phyloP scores from a whole-genome alignment of 2,329 filamentous ascomycete genomes.

The Fusarium coffeatum region DNA sequence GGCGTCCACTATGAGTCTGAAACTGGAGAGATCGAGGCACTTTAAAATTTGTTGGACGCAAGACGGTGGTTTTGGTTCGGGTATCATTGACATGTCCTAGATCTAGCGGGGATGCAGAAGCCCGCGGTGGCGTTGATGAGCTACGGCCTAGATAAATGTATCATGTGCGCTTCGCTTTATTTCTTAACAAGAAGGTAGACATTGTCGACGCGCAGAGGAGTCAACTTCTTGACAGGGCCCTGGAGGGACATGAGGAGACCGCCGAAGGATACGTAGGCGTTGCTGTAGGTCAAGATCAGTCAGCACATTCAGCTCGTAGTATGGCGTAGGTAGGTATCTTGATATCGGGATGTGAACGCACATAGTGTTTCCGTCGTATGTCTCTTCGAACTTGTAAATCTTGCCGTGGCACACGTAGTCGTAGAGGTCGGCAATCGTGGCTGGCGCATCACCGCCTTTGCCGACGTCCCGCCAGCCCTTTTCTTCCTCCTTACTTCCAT shows the following conservation, averaged over 20 bases:
- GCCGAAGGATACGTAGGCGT: conserved; percentile 94
- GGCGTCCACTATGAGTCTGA: conserved; percentile 37
- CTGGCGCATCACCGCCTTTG: conserved; percentile 64
- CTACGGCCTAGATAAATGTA: conserved; percentile 29
- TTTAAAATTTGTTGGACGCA: conserved; percentile 18
- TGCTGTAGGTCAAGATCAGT: conserved; percentile 64
- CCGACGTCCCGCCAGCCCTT: conserved; percentile 84
- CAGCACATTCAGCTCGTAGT: conserved; percentile 9
- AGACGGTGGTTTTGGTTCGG: conserved; percentile 35
- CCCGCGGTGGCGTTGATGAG: conserved; percentile 10
- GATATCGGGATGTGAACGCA: conserved; percentile 51
- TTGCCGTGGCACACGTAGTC: conserved; percentile 92
- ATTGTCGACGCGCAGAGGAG: conserved; percentile 89
- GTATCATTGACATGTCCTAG: conserved; percentile 44
- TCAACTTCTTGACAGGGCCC: conserved; percentile 95
- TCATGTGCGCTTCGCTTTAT: conserved; percentile 55
- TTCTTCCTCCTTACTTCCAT: conserved; percentile 81
- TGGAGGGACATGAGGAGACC: conserved; percentile 90
- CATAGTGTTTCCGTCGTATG: conserved; percentile 83
- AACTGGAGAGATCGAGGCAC: conserved; percentile 1
- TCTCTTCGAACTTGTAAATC: conserved; percentile 89
- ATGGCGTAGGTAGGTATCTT: background rate
- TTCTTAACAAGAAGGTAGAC: conserved; percentile 96
- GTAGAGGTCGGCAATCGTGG: conserved; percentile 79
- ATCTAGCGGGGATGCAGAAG: conserved; percentile 35